These are phyloP conservation scores for Fraxinus pennsylvanica DNA, from an alignment of 257 asterid genomes.

Conservation along the genomic window DNA sequence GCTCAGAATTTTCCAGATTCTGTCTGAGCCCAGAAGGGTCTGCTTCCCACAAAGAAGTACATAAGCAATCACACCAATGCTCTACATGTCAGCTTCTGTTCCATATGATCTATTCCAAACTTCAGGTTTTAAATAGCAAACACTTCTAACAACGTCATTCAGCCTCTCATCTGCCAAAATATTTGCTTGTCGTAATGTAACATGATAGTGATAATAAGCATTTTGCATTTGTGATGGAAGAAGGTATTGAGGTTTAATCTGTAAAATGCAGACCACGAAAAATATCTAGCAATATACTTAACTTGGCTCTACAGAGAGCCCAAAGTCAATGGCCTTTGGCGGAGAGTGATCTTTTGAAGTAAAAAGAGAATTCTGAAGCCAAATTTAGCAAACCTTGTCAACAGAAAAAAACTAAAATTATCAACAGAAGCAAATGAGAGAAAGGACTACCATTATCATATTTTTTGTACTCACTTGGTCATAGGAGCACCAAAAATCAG, in stretches of 20 bases:
- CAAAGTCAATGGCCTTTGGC: constrained; percentile 76
- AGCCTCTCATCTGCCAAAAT: constrained; percentile 61
- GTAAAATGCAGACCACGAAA: constrained; percentile 9
- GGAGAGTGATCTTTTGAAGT: constrained; percentile 54
- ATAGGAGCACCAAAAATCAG: neutral
- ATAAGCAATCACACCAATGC: constrained; percentile 76
- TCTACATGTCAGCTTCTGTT: constrained; percentile 83
- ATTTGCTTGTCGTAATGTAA: constrained; percentile 17
- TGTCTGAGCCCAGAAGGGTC: constrained; percentile 78
- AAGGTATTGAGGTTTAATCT: neutral
- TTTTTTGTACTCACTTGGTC: neutral
- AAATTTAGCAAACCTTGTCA: constrained; percentile 18
- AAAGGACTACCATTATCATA: neutral
- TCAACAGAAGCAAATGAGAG: neutral
- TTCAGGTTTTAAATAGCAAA: constrained; percentile 78
- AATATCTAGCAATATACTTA: constrained; percentile 10
- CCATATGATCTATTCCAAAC: constrained; percentile 72
- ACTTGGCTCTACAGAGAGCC: constrained; percentile 87
- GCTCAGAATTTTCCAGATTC: constrained; percentile 75
- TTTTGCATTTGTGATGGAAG: neutral
- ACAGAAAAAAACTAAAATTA: neutral
- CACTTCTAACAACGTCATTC: constrained; percentile 78
- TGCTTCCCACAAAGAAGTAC: constrained; percentile 74
- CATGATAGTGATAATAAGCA: neutral
- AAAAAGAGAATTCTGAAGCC: constrained; percentile 63